A percentile compares a stretch with the other conserved stretches of the same genome.
Evolutionary conservation across 164 flowering plant species (phyloP).

Genomic region (Buxus sempervirens): DNA sequence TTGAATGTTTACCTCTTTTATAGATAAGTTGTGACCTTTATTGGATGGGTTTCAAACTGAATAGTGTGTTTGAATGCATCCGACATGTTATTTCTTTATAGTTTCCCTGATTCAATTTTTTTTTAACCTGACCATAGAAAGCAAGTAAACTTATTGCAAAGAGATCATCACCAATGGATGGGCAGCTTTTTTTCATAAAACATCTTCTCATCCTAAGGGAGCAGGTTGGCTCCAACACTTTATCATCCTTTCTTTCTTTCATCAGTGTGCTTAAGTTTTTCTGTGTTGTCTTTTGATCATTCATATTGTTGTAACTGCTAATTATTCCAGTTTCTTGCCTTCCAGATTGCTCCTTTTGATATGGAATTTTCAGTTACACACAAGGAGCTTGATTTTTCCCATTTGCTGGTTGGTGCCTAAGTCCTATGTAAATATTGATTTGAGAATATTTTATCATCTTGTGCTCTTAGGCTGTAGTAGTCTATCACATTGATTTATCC

Average conservation of each 20-base stretch:
- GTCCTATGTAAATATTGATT: neutral
- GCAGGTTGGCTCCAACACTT: slow-evolving; percentile 45
- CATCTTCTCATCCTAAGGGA: slow-evolving; percentile 90
- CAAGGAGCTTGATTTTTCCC: slow-evolving; percentile 99
- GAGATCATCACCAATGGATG: slow-evolving; percentile 85
- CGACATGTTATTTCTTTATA: neutral
- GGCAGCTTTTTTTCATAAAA: slow-evolving; percentile 91
- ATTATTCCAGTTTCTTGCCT: slow-evolving; percentile 10
- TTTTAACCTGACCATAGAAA: slow-evolving; percentile 45
- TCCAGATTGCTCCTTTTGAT: slow-evolving; percentile 95
- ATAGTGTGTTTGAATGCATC: no score
- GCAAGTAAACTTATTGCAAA: slow-evolving; percentile 82
- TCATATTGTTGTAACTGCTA: neutral
- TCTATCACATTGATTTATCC: neutral
- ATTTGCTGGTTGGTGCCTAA: slow-evolving; percentile 76
- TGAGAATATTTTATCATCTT: neutral
- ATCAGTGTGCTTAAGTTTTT: neutral
- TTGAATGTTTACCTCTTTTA: neutral
- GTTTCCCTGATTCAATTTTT: neutral
- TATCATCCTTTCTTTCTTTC: slow-evolving; percentile 4
- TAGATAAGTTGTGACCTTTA: neutral
- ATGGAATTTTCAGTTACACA: slow-evolving; percentile 94
- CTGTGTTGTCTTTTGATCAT: neutral
- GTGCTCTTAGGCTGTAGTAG: neutral
- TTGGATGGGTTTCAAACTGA: neutral